Conservation (phyloP, 164 flowering plant genomes). For the Vitis rotundifolia region DNA sequence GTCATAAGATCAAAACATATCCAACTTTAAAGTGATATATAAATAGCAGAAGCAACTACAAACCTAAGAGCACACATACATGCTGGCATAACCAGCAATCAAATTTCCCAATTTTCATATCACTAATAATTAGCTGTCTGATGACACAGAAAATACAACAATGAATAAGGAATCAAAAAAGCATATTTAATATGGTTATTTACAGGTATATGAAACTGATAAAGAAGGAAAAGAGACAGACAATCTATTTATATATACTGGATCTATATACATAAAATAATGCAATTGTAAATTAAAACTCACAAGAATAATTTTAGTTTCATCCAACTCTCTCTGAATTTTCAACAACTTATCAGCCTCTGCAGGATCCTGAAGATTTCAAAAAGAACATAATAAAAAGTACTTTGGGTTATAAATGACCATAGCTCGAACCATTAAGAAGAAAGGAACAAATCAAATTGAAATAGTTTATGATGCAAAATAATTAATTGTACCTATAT, state of each 20-base stretch:
- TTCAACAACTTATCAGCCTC: conserved; percentile 97
- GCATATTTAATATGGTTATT: not conserved
- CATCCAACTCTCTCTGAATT: conserved; percentile 97
- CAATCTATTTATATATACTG: not conserved
- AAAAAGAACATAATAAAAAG: not conserved
- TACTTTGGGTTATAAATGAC: not conserved
- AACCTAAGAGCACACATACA: not conserved
- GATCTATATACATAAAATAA: not conserved
- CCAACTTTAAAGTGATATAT: not conserved
- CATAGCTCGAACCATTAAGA: not conserved
- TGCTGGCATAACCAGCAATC: not conserved
- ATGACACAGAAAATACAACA: not conserved
- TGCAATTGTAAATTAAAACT: conserved; percentile 28
- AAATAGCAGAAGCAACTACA: not conserved
- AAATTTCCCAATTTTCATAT: not conserved
- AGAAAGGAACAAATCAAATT: too few relatives aligned
- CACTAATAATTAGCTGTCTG: not conserved
- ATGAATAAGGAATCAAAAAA: not conserved
- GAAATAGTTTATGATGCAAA: too few relatives aligned
- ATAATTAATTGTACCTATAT: too few relatives aligned
- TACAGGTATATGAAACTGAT: not conserved
- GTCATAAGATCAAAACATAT: not conserved
- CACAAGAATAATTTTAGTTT: conserved; percentile 97
- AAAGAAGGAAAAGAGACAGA: not conserved
- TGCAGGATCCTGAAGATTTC: conserved; percentile 76